Evolutionary conservation across 768 basidiomycete genomes (phyloP).

Genomic region (Lactifluus piperatus): DNA sequence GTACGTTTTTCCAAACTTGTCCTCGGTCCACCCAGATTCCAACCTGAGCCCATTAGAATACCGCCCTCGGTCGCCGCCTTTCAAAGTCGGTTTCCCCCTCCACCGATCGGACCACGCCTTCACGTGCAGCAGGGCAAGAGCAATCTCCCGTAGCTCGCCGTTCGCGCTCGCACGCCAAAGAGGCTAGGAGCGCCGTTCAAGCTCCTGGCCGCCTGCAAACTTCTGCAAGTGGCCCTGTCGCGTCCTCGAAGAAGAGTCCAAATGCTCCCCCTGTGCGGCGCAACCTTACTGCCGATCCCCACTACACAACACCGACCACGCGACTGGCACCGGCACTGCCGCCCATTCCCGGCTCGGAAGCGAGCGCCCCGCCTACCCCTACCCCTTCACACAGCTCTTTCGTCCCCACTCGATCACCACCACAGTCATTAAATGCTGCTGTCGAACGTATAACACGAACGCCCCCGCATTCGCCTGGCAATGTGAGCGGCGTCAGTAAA

Average conservation of each 20-base stretch:
- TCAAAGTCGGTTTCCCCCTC: constrained; percentile 30
- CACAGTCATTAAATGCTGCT: constrained; percentile 67
- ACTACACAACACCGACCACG: constrained; percentile 21
- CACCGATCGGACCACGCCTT: constrained; percentile 21
- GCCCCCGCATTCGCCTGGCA: constrained; percentile 11
- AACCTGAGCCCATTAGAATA: constrained; percentile 40
- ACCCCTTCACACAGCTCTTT: constrained; percentile 34
- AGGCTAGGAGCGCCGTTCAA: background rate
- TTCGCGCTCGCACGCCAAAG: constrained; percentile 11
- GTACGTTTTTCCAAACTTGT: constrained; percentile 33
- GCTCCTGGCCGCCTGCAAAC: constrained; percentile 5
- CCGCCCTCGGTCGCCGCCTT: constrained; percentile 59
- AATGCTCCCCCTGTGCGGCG: constrained; percentile 13
- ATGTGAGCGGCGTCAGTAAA: constrained; percentile 1
- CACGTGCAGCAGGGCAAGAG: background rate
- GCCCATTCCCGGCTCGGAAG: constrained; percentile 47
- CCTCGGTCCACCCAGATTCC: constrained; percentile 3
- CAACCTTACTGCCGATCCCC: constrained; percentile 10
- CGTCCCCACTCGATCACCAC: constrained; percentile 46
- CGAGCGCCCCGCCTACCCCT: constrained; percentile 48
- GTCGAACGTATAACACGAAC: constrained; percentile 48
- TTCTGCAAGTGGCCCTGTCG: background rate
- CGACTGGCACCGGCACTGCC: constrained; percentile 22
- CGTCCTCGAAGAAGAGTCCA: background rate
- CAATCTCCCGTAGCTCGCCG: background rate